Evolutionary conservation across 495 filamentous ascomycete species (phyloP), one percentile per base, ranked within the genome.

Genomic region (Annulohypoxylon maeteangense): DNA sequence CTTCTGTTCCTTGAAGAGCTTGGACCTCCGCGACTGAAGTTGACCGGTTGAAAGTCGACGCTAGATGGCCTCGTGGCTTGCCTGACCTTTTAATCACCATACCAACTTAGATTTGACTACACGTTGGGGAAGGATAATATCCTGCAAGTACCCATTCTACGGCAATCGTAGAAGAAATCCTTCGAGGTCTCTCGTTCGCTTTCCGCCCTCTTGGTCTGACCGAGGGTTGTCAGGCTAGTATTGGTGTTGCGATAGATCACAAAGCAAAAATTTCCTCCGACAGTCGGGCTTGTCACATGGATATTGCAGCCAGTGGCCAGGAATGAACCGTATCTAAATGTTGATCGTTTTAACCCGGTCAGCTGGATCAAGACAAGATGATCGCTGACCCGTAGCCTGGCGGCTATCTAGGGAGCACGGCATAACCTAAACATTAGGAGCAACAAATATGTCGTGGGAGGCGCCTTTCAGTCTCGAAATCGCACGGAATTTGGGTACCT

Each of bases 81-180:
- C 27, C 31, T 36, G 55, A 40, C 31, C 58, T 60, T 61, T 68
- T 55, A 29, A 60, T 65, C 48, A 18, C 36, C 14, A 53, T 47
- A 27, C 62, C 42, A 66, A 68, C 56, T 65, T 65, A 61, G 59
- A 65, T 68, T 63, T 27, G 58, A 68, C 70, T 57, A 42, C 64
- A 54, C 27, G 31, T 61, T 34, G 31, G 53, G 48, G 65, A 67
- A 61, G 34, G 64, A 65, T 40, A 56, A 23, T 18, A 34, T 31
- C 27, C 60, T 65, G 69, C 64, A 68, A 60, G 29, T 50, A 64
- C 31, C 54, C 64, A 64, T 56, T 61, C 36, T 54, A 29, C 36
- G 59, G 22, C 47, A 27, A 31, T 67, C 54, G 47, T 32, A 34
- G 48, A 60, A 54, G 56, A 38, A 11, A 47, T 44, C 53, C 8